These are phyloP conservation scores for Globisporangium spinosum DNA, from an alignment of 352 stramenopile species.

Conservation along the genomic window DNA sequence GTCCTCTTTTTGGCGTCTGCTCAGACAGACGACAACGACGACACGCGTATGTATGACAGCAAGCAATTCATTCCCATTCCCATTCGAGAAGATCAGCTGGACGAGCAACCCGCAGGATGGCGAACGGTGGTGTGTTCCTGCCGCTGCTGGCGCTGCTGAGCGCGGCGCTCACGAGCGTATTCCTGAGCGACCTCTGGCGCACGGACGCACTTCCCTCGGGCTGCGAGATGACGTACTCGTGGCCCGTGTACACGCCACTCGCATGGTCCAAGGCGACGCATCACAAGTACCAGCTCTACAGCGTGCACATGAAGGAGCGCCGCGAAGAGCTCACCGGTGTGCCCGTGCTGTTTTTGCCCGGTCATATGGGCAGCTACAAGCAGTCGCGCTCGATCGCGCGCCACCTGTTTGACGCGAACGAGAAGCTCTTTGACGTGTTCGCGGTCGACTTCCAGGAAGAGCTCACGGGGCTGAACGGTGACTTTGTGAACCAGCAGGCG, in stretches of 20 bases:
- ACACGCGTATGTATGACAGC: neutral
- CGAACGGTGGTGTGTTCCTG: constrained; percentile 29
- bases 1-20: neutral
- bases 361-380: constrained; percentile 83
- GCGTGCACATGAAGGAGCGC: constrained; percentile 62
- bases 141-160: constrained; percentile 51
- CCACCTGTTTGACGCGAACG: constrained; percentile 63
- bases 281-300: constrained; percentile 63
- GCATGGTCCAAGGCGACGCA: constrained; percentile 34
- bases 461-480: constrained; percentile 62
- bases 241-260: constrained; percentile 71
- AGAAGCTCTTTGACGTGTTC: constrained; percentile 72
- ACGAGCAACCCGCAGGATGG: neutral
- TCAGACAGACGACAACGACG: neutral
- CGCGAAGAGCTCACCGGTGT: constrained; percentile 49
- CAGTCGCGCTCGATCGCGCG: constrained; percentile 73
- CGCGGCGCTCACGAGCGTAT: constrained; percentile 23
- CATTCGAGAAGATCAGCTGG: constrained; percentile 5
- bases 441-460: constrained; percentile 76
- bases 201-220: constrained; percentile 30
- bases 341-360: constrained; percentile 80
- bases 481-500: constrained; percentile 67
- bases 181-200: constrained; percentile 40
- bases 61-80: neutral
- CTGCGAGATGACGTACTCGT: constrained; percentile 88